Base-by-base conservation (phyloP, 2,329 filamentous ascomycete species). In the Mollisiaceae sp. region DNA sequence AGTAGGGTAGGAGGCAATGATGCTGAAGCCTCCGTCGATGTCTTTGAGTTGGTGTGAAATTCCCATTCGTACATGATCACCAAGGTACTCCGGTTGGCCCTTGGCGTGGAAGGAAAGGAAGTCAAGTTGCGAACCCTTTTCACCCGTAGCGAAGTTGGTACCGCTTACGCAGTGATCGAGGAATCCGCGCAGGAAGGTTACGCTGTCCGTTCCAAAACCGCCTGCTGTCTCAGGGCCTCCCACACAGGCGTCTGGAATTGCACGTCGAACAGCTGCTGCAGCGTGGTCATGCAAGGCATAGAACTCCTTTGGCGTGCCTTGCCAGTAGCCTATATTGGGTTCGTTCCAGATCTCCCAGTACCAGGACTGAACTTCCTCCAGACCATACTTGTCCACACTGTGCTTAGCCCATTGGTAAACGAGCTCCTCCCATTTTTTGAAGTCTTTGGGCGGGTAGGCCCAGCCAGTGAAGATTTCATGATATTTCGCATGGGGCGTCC, bases 311-410 rank as follows among this genome's bases (percentile, higher is more conserved):
- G 14, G 9, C 3, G 41, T 18, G 15, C 41, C 41, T 6, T 43
- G 15, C 41, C 41, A 43, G 15, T 43, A 54, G 20, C 14, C 50
- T 18, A 54, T 54, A 54, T 54, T 54, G 14, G 20, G 50, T 20
- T 54, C 50, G 20, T 54, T 54, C 50, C 50, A 54, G 20, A 54
- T 20, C 50, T 54, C 50, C 50, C 50, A 54, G 14, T 20, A 54
- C 50, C 50, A 54, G 20, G 14, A n/a, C 50, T 54, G 14, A 6
- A 54, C 50, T 20, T 54, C 50, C n/a, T n/a, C 50, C 2, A n/a
- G 14, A 15, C 50, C 50, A 54, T 54, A 54, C 9, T 20, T 54
- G 2, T 54, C 50, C 50, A 54, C 15, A 18, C 32, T n/a, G 8
- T 54, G 50, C 50, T 24, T 54, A 8, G 50, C 20, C 50, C 50